Base-by-base conservation (phyloP, 2,329 filamentous ascomycete genomes). In the Fusarium secorum region DNA sequence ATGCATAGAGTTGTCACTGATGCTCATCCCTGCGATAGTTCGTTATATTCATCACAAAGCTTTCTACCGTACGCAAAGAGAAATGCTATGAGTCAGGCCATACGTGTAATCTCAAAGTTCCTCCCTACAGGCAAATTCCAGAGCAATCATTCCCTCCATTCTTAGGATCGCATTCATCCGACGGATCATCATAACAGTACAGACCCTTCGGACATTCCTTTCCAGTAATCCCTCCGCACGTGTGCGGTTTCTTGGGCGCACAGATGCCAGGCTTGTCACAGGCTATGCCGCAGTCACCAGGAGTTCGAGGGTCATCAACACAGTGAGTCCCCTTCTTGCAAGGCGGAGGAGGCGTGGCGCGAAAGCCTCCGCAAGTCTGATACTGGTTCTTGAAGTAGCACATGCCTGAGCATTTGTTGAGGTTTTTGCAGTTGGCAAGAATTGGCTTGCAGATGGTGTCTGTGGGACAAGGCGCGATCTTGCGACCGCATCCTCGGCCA, bases 261-360 rank as follows among this genome's bases (percentile, higher is more conserved):
- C 78, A 82, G 28, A 82, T 80, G 4, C 80, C 80, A 1, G 77
- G 77, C 11, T 24, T 55, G 44, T 81, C 80, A 57, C 80, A 81
- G 7, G 80, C 77, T 75, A 80, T 69, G 11, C 80, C 80, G 44
- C 80, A 81, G 10, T 54, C 39, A 7, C 22, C 45, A 2, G 70
- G 73, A 14, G 60, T 49, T 39, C 80, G 76, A 15, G 81, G 80
- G 30, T 83, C 80, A 60, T 81, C 74, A 18, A 75, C 62, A 56
- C 81, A 83, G 4, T 67, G 59, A 5, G 68, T 69, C 15, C 70
- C 68, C 22, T 61, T 60, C 33, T 71, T 62, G 69, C 80, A 82
- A 1, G 61, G 48, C 2, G 62, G 53, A 11, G 64, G 46, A 11
- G 79, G 79, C 15, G 63, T 60, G 18, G 64, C 14, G 3, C 65